A percentile compares a stretch with the other conserved stretches of the same genome.
These are phyloP conservation scores for Setaria italica DNA, from an alignment of 202 grass and related monocot genomes.

Conservation along the genomic window DNA sequence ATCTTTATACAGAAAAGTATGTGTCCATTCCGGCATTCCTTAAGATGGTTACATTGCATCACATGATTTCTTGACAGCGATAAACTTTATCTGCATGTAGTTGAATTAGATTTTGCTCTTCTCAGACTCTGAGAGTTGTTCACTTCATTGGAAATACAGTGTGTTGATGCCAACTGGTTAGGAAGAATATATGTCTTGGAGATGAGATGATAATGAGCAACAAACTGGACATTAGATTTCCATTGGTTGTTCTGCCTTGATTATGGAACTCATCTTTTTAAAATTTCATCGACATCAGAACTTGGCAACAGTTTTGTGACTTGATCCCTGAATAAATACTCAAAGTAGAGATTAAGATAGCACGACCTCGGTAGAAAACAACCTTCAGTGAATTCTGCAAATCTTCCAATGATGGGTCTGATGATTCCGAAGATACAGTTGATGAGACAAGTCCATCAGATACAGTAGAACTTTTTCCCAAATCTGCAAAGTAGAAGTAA, in stretches of 20 bases:
- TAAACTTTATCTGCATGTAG: constrained; percentile 29
- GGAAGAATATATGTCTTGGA: constrained; percentile 15
- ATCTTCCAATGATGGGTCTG: constrained; percentile 59
- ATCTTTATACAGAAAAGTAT: constrained; percentile 31
- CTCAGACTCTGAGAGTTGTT: neutral
- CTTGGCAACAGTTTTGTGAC: constrained; percentile 25
- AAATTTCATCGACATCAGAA: constrained; percentile 21
- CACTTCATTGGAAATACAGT: constrained; percentile 1
- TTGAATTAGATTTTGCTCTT: constrained; percentile 31
- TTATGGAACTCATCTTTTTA: constrained; percentile 1
- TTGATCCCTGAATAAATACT: constrained; percentile 21
- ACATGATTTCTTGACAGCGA: constrained; percentile 23
- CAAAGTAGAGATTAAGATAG: constrained; percentile 3
- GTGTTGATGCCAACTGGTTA: constrained; percentile 7
- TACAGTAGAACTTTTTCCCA: constrained; percentile 39
- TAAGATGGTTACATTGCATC: constrained; percentile 19
- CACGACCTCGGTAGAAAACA: neutral
- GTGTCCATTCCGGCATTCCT: neutral
- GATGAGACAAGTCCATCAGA: constrained; percentile 49
- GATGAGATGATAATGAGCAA: constrained; percentile 9
- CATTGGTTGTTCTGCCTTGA: constrained; percentile 14
- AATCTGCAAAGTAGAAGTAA: constrained; percentile 42
- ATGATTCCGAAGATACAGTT: constrained; percentile 52
- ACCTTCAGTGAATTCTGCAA: constrained; percentile 68
- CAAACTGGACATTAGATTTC: neutral